phyloP scores from a whole-genome alignment of 768 basidiomycete species.

The Lepiota subincarnata region DNA sequence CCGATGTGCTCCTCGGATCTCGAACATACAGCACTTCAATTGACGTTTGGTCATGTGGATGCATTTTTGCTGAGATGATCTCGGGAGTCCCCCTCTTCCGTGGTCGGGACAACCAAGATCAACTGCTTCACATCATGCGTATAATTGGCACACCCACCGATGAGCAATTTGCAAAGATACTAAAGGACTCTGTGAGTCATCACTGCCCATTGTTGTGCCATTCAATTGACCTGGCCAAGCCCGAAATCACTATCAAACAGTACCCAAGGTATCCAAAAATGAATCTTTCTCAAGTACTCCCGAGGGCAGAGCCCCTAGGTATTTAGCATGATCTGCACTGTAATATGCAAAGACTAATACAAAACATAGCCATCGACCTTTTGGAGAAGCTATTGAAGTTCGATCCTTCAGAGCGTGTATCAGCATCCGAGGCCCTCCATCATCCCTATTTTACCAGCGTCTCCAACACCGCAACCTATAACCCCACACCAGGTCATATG shows the following conservation, averaged over 20 bases:
- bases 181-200: constrained; percentile 74
- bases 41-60: constrained; percentile 98
- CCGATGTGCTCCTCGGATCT: constrained; percentile 94
- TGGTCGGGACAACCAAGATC: constrained; percentile 95
- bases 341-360: neutral
- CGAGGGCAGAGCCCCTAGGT: constrained; percentile 86
- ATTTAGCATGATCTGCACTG: constrained; percentile 8
- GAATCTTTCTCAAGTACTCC: constrained; percentile 73
- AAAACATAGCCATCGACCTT: constrained; percentile 73
- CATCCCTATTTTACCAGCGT: constrained; percentile 87
- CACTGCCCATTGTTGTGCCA: neutral
- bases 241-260: constrained; percentile 78
- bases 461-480: constrained; percentile 37
- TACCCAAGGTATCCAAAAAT: constrained; percentile 87
- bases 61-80: constrained; percentile 99
- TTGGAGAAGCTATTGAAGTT: constrained; percentile 95
- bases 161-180: constrained; percentile 81
- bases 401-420: constrained; percentile 88
- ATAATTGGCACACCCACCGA: constrained; percentile 95
- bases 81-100: constrained; percentile 95
- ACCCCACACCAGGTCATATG: constrained; percentile 51
- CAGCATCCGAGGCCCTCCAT: constrained; percentile 84
- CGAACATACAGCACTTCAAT: constrained; percentile 98
- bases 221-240: constrained; percentile 37
- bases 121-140: constrained; percentile 96